Evolutionary conservation across 2,329 filamentous ascomycete species (phyloP).

Genomic region (Colletotrichum musicola): DNA sequence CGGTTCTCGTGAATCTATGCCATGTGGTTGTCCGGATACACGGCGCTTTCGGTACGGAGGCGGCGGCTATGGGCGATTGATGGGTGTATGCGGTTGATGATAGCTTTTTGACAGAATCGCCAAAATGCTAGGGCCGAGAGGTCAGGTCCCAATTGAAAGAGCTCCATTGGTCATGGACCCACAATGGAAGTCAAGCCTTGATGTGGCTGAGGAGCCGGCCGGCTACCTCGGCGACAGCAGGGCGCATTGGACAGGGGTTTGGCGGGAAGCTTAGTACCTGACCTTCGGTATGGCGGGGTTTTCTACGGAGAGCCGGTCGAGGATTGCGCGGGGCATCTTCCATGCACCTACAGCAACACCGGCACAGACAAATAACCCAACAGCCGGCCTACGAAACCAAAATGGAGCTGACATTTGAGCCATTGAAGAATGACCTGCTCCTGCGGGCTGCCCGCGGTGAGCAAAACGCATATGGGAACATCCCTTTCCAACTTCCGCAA

Average conservation of each 20-base stretch:
- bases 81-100: background rate
- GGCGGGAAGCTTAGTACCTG: too few species aligned
- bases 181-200: constrained; percentile 16
- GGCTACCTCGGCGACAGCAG: constrained; percentile 17
- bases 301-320: constrained; percentile 14
- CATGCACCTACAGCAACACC: constrained; percentile 30
- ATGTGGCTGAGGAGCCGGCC: constrained; percentile 20
- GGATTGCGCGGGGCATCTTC: constrained; percentile 22
- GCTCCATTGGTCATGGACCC: constrained; percentile 21
- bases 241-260: too few species aligned
- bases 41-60: background rate
- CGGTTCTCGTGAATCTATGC: background rate
- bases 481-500: background rate
- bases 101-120: constrained; percentile 16
- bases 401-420: constrained; percentile 81
- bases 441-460: constrained; percentile 89
- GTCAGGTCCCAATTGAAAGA: constrained; percentile 5
- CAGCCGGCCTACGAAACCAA: constrained; percentile 44
- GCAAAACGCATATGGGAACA: too few species aligned
- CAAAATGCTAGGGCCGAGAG: background rate
- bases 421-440: constrained; percentile 92
- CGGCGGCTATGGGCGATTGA: constrained; percentile 10
- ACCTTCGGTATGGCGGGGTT: constrained; percentile 35
- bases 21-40: background rate
- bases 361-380: constrained; percentile 26